Conservation (phyloP, 208 protist genomes). For the Leishmania martiniquensis region DNA sequence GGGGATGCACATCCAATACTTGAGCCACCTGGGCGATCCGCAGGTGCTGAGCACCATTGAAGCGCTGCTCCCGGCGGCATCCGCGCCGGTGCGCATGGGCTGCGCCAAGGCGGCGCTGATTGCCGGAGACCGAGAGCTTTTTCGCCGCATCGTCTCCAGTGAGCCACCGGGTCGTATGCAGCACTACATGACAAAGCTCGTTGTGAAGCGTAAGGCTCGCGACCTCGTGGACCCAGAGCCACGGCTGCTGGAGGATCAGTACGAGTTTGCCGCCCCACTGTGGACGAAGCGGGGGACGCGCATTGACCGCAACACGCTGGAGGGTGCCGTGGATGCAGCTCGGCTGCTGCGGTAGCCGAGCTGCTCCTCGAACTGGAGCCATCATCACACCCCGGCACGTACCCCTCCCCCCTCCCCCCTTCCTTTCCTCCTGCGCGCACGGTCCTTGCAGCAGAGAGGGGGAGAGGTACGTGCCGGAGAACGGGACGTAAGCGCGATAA, state of each 20-base stretch:
- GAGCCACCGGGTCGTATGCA: constrained; percentile 90
- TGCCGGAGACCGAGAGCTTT: constrained; percentile 80
- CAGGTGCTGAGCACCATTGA: constrained; percentile 62
- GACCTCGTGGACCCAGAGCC: constrained; percentile 85
- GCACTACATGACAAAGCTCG: constrained; percentile 88
- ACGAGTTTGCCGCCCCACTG: constrained; percentile 87
- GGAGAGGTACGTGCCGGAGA: no score
- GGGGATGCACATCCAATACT: constrained; percentile 92
- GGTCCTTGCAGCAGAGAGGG: not conserved
- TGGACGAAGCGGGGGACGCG: constrained; percentile 89
- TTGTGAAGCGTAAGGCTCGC: constrained; percentile 87
- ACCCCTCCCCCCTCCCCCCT: not conserved
- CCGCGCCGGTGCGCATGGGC: constrained; percentile 87
- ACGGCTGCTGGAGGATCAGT: constrained; percentile 87
- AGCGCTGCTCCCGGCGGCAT: constrained; percentile 53
- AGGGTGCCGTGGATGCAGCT: constrained; percentile 69
- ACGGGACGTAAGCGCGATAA: no score
- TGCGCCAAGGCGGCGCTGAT: constrained; percentile 93
- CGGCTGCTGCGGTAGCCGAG: constrained; percentile 36
- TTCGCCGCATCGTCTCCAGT: constrained; percentile 81
- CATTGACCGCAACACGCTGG: constrained; percentile 88
- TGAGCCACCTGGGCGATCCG: constrained; percentile 81
- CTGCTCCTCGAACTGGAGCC: not conserved
- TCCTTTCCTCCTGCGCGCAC: no score
- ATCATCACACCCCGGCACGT: not conserved